A percentile compares a stretch with the other conserved stretches of the same genome.
Evolutionary conservation across 495 filamentous ascomycete species (phyloP).

Genomic region (Talaromyces liani): DNA sequence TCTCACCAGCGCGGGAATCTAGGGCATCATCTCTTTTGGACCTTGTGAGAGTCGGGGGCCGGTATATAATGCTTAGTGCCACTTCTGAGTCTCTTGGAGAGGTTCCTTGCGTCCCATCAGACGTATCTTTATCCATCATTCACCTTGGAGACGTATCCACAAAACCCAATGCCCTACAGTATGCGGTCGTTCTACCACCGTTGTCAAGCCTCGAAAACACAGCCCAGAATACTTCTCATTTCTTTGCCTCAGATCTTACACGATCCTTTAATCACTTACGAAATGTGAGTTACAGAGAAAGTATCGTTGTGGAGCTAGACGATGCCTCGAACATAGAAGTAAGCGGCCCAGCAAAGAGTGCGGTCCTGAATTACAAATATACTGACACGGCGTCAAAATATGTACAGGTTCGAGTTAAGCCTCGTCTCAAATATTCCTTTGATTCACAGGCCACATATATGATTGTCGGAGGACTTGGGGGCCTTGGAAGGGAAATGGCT

Average conservation of each 20-base stretch:
- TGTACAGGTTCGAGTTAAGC: background rate
- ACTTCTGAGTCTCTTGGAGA: background rate
- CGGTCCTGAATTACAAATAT: background rate
- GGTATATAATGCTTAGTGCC: background rate
- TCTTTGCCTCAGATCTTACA: background rate
- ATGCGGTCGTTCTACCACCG: background rate
- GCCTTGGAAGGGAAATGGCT: conserved; percentile 31
- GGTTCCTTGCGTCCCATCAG: background rate
- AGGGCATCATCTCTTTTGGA: background rate
- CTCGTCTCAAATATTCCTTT: conserved; percentile 7
- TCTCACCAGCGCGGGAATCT: background rate
- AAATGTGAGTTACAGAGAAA: background rate
- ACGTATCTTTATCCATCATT: background rate
- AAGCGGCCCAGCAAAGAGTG: background rate
- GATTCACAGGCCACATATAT: conserved; percentile 25
- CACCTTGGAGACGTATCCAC: background rate
- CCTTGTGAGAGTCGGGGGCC: background rate
- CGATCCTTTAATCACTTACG: background rate
- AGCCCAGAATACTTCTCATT: background rate
- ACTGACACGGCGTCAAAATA: background rate
- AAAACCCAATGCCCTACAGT: background rate
- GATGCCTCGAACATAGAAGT: background rate
- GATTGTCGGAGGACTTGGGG: conserved; percentile 37
- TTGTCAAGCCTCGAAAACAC: background rate
- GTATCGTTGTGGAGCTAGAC: background rate